Base-by-base conservation (phyloP, 352 stramenopile genomes). In the Pelagophyceae sp. region DNA sequence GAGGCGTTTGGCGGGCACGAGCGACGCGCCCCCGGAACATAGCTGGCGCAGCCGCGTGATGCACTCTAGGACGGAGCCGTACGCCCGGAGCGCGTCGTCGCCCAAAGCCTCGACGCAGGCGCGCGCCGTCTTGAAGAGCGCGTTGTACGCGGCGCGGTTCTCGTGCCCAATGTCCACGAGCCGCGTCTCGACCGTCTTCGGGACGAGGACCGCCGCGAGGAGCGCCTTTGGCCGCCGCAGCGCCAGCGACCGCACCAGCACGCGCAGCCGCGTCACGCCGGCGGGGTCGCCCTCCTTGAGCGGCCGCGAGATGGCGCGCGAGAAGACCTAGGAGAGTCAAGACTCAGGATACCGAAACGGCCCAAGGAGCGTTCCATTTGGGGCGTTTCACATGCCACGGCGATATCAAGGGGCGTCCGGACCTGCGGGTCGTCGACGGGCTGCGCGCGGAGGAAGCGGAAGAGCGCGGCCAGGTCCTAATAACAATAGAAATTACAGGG, bases 191-290 rank as follows among this genome's bases (percentile, higher is more conserved):
- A 90, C 69, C 0, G 76, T 83, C 76, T 92, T 92, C 11, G 83
- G 76, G 0, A 88, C 88, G 2, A 93, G 64, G 2, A 82, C 79
- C 20, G 90, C 78, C 38, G 89, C 84, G 19, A 93, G 78, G 1
- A 85, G 87, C 0, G 86, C 85, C 78, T 96, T 97, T 0, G 90
- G 85, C 25, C 92, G 85, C 6, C 90, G 88, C 75, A 97, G 85
- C 75, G 93, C 90, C 29, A 96, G 77, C 35, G 85, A 86, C 11
- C 85, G 85, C 51, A 97, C 83, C 0, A 94, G 77, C 29, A 88
- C 85, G 38, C 90, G 81, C 51, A 96, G 83, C 38, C 94, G 87
- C 11, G 82, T 72, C 5, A 89, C 72, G 31, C 83, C 85, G 27
- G 82, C 71, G 32, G 84, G 80, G 33, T 85, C 77, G 0, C 85